Base-by-base conservation (phyloP, 1,284 basidiomycete species). In the Tilletia horrida region DNA sequence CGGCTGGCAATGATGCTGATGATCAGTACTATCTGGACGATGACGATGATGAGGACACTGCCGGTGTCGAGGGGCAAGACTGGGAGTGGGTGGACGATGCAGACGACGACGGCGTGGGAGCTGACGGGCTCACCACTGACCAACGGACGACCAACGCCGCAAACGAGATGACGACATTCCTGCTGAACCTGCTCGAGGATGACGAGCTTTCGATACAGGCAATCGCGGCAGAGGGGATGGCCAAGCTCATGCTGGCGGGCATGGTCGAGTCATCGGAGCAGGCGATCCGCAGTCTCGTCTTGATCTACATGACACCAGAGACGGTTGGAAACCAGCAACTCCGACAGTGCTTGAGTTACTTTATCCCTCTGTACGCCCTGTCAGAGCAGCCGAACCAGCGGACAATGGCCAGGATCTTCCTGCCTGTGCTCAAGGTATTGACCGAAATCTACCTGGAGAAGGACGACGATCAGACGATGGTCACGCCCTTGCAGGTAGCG, bases 311-410 rank as follows among this genome's bases (percentile, higher is more conserved):
- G 73, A 91, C 91, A 0, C 91, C 92, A 1, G 89, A 91, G 68
- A 96, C 93, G 0, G 85, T 85, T 14, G 87, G 89, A 47, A 97
- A 97, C 78, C 90, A 91, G 76, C 88, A 92, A 70, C 84, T 97
- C 35, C 86, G 93, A 65, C 95, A 97, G 83, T 97, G 93, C 80
- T 84, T 98, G 29, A 90, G 92, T 21, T 97, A 97, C 83, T 97
- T 97, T 85, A 89, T 98, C 83, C 93, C 93, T 0, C 89, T 93
- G 0, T 97, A 92, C 81, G 92, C 91, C 82, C 94, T 91, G 81
- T 92, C 92, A 0, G 90, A 90, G 0, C 83, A 88, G 1, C 83
- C 82, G 18, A 95, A 97, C 79, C 94, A 97, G 84, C 84, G 86
- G 13, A 85, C 88, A 27, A 88, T 95, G 86, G 88, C 89, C 75